These are phyloP conservation scores for Roridomyces roridus DNA, from an alignment of 768 basidiomycete genomes.

Conservation along the genomic window DNA sequence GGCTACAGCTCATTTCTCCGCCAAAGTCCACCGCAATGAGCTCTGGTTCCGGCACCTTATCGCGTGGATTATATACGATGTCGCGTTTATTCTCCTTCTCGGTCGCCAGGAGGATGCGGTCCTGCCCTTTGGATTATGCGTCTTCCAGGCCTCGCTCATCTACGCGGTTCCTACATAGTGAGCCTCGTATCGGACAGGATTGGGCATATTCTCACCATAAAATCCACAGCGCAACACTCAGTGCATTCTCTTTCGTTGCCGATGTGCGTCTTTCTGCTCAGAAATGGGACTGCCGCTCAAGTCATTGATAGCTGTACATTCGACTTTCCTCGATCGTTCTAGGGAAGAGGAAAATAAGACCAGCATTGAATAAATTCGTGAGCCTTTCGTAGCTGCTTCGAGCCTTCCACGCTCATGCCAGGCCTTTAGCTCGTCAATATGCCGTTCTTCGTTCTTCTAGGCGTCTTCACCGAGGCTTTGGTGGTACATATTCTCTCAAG, in stretches of 20 bases:
- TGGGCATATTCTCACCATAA: neutral
- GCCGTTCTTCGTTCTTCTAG: neutral
- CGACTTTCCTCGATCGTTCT: neutral
- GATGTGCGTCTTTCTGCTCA: neutral
- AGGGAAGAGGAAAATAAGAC: conserved; percentile 9
- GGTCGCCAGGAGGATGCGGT: neutral
- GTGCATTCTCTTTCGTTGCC: conserved; percentile 4
- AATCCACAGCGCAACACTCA: conserved; percentile 1
- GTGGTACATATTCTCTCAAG: neutral
- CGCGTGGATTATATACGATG: conserved; percentile 9
- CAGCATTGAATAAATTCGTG: conserved; percentile 11
- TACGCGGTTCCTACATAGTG: conserved; percentile 3
- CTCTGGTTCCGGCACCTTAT: conserved; percentile 12
- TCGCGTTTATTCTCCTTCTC: conserved; percentile 1
- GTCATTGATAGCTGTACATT: neutral
- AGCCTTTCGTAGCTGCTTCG: neutral
- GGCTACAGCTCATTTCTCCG: conserved; percentile 1
- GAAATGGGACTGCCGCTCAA: neutral
- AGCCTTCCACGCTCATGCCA: neutral
- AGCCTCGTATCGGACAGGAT: neutral
- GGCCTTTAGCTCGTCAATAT: neutral
- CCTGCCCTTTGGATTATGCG: conserved; percentile 6
- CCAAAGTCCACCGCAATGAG: conserved; percentile 4
- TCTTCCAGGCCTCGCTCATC: conserved; percentile 5
- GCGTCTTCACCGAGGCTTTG: neutral